These are phyloP conservation scores for Scedosporium boydii DNA, from an alignment of 2,329 filamentous ascomycete species.

Conservation along the genomic window DNA sequence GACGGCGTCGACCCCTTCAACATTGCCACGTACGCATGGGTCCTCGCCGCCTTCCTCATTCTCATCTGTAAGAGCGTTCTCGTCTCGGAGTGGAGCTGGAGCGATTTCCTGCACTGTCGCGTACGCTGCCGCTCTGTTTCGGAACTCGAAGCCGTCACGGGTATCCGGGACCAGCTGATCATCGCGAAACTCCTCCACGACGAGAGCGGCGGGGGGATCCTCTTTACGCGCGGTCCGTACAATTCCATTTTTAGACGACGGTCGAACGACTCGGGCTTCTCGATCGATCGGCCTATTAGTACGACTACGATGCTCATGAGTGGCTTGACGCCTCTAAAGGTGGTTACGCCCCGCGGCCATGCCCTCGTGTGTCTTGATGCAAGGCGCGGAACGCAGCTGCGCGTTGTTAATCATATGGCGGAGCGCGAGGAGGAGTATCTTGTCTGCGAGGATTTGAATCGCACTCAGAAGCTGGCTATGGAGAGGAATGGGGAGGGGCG, in stretches of 20 bases:
- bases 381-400: background rate
- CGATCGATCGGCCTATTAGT: constrained; percentile 15
- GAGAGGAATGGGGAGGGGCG: background rate
- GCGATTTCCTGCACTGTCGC: constrained; percentile 17
- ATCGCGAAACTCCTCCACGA: constrained; percentile 17
- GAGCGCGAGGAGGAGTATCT: background rate
- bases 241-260: constrained; percentile 13
- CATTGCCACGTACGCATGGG: constrained; percentile 18
- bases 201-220: constrained; percentile 9
- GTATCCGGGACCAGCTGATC: constrained; percentile 15
- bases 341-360: constrained; percentile 18
- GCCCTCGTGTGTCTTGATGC: constrained; percentile 3
- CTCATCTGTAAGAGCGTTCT: constrained; percentile 16
- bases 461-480: background rate
- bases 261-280: constrained; percentile 12
- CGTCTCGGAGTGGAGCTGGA: constrained; percentile 19
- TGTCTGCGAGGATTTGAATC: background rate
- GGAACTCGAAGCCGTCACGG: constrained; percentile 14
- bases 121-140: constrained; percentile 17
- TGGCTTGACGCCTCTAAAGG: constrained; percentile 12
- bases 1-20: constrained; percentile 21
- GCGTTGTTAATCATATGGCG: background rate
- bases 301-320: constrained; percentile 8
- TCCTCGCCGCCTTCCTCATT: constrained; percentile 16
- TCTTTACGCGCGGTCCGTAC: constrained; percentile 15